Conservation (phyloP, 2,329 filamentous ascomycete species). For the Calonectria leucothoes region DNA sequence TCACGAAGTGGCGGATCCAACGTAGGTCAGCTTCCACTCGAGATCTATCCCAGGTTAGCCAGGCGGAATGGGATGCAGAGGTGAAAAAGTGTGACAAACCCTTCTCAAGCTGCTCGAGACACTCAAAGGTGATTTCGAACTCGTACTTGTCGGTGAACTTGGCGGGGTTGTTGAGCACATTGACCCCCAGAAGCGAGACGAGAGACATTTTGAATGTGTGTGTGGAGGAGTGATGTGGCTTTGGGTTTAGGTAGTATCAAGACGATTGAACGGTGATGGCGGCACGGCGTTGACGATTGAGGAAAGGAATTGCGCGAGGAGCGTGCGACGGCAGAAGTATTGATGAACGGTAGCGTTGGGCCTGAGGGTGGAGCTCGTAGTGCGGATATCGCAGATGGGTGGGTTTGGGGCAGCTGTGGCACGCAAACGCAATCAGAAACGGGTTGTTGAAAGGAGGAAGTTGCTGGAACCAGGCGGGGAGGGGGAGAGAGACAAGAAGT, state of each 20-base stretch:
- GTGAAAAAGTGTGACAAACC: slow-evolving; percentile 62
- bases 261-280: neutral
- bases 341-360: slow-evolving; percentile 10
- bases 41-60: slow-evolving; percentile 72
- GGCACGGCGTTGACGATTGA: slow-evolving; percentile 13
- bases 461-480: neutral
- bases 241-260: neutral
- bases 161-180: slow-evolving; percentile 97
- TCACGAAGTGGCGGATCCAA: slow-evolving; percentile 97
- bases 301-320: slow-evolving; percentile 17
- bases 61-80: neutral
- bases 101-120: slow-evolving; percentile 93
- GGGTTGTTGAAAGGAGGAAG: neutral
- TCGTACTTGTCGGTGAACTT: slow-evolving; percentile 93
- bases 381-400: slow-evolving; percentile 14
- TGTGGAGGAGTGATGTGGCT: neutral
- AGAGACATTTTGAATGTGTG: slow-evolving; percentile 78
- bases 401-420: neutral
- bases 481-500: neutral
- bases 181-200: slow-evolving; percentile 94
- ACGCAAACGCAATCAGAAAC: neutral
- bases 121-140: slow-evolving; percentile 99
- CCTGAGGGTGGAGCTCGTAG: slow-evolving; percentile 19
- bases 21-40: slow-evolving; percentile 99
- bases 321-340: slow-evolving; percentile 12